Conservation (phyloP, 1,284 basidiomycete species). For the Ceratobasidium sp. region DNA sequence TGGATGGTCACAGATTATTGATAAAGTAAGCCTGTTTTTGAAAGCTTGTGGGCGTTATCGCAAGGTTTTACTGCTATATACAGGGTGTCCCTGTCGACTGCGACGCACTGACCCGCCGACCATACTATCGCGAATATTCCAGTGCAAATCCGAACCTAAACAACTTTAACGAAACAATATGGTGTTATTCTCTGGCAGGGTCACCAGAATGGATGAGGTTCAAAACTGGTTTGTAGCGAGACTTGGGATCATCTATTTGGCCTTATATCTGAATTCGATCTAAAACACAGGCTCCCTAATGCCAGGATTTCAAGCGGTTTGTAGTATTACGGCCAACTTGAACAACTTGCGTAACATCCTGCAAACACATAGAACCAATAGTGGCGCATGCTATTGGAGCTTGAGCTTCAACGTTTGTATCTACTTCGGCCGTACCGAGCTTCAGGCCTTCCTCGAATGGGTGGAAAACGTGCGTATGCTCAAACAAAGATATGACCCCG, state of each 20-base stretch:
- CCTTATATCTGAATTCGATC: too few species aligned
- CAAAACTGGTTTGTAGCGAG: slow-evolving; percentile 36
- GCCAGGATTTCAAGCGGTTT: slow-evolving; percentile 26
- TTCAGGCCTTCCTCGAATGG: slow-evolving; percentile 46
- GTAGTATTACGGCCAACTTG: slow-evolving; percentile 19
- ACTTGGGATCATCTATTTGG: too few species aligned
- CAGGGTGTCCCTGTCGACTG: slow-evolving; percentile 28
- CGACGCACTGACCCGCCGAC: slow-evolving; percentile 26
- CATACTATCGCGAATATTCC: slow-evolving; percentile 34
- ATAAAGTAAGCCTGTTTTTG: background rate
- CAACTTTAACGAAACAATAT: slow-evolving; percentile 21
- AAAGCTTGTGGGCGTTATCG: too few species aligned
- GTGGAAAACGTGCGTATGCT: slow-evolving; percentile 22
- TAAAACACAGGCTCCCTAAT: slow-evolving; percentile 5
- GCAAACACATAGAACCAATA: background rate
- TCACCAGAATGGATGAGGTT: slow-evolving; percentile 33
- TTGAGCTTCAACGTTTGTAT: slow-evolving; percentile 45
- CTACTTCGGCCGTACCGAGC: slow-evolving; percentile 45
- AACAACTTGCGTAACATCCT: slow-evolving; percentile 1
- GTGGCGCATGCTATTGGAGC: slow-evolving; percentile 21
- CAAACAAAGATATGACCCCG: too few species aligned
- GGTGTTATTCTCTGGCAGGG: slow-evolving; percentile 11
- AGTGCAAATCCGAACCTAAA: slow-evolving; percentile 9
- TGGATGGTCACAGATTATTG: slow-evolving; percentile 25
- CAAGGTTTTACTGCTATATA: background rate